Base-by-base conservation (phyloP, 805 yeast genomes). In the Suhomyces faveliae region DNA sequence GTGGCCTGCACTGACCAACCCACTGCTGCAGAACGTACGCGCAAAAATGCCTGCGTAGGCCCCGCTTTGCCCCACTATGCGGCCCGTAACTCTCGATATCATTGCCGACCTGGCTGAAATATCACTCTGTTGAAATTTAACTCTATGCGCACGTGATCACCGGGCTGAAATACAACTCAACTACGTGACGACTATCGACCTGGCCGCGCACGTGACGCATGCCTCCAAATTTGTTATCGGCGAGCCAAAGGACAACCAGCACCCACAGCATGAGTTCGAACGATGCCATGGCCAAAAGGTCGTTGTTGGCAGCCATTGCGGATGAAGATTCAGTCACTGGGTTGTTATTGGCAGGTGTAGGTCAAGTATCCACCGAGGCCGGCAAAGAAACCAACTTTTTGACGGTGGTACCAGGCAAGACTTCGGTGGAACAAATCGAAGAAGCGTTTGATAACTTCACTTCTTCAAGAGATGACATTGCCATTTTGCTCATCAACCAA, bases 291-390 rank as follows among this genome's bases (percentile, higher is more conserved):
- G 67, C 79, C 51, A 87, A 90, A 63, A 84, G 99, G 61, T 79
- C 86, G 35, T 77, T 91, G 56, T 75, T 94, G 49, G 98, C 97
- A 10, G 96, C 91, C 35, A 89, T 94, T 61, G 99, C 97, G 13
- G 99, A 94, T 62, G 99, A 94, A 71, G 98, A 94, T 63, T 87
- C 98, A 19, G 91, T 94, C 51, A 94, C 99, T 1, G 99, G 99
- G 3, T 80, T 94, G 77, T 76, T 94, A 29, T 78, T 94, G 49
- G 99, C 99, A 1, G 99, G 99, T 23, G 83, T 89, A 49, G 99
- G 99, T 21, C 96, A 92, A 62, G 84, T 90, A 17, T 77, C 80
- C 23, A 71, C 70, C 51, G 84, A 79, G 51, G 69, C 76, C 21
- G 82, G 82, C 15, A 79, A 79, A 59, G 84, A 80, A 56, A 84